Evolutionary conservation across 331 rosid species (phyloP).

Genomic region (Phaseolus coccineus): DNA sequence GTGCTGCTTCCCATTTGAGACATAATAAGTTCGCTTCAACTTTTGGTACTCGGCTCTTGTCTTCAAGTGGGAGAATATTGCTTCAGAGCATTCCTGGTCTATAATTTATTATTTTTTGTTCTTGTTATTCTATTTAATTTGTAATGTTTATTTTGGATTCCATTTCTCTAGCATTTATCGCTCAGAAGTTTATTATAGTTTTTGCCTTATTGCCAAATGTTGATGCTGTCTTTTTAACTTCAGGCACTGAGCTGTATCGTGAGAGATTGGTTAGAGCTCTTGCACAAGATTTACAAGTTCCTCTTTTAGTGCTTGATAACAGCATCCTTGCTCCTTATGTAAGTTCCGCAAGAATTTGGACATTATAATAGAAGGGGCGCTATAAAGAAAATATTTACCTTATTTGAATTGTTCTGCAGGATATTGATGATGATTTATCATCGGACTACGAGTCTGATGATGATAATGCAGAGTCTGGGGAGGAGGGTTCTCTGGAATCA

Average conservation of each 20-base stretch:
- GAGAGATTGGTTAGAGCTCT: constrained; percentile 95
- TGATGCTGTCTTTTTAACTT: constrained; percentile 35
- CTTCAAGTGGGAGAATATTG: constrained; percentile 91
- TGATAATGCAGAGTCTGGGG: constrained; percentile 71
- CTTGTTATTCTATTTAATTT: constrained; percentile 10
- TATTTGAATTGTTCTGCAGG: constrained; percentile 62
- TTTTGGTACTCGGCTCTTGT: constrained; percentile 77
- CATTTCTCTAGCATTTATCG: constrained; percentile 3
- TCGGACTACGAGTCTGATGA: constrained; percentile 86
- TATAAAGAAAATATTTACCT: constrained; percentile 23
- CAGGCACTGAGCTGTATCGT: constrained; percentile 96
- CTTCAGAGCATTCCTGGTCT: constrained; percentile 94
- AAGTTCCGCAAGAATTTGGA: constrained; percentile 46
- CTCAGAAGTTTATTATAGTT: neutral
- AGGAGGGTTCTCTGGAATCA: constrained; percentile 72
- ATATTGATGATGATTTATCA: constrained; percentile 77
- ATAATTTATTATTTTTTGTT: constrained; percentile 44
- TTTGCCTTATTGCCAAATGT: constrained; percentile 20
- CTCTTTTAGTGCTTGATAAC: constrained; percentile 88
- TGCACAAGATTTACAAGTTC: constrained; percentile 85
- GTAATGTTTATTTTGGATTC: constrained; percentile 24
- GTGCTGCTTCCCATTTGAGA: constrained; percentile 88
- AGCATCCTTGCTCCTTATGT: constrained; percentile 93
- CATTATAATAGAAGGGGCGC: constrained; percentile 3
- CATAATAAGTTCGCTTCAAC: constrained; percentile 60